These are phyloP conservation scores for Bacidia rubella DNA, from an alignment of 495 filamentous ascomycete species.

Conservation along the genomic window DNA sequence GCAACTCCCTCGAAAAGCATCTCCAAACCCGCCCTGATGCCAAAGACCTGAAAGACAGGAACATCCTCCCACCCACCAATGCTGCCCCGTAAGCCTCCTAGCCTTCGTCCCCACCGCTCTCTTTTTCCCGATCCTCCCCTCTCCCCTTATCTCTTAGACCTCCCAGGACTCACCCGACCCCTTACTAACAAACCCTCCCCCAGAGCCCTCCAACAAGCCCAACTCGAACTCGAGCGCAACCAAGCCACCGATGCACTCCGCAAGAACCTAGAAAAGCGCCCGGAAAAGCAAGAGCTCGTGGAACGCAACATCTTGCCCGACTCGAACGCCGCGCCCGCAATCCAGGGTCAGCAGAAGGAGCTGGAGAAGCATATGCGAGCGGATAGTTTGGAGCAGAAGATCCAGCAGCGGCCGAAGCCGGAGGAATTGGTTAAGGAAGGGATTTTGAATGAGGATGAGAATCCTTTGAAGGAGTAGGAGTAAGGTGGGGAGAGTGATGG, in stretches of 20 bases:
- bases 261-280: conserved; percentile 51
- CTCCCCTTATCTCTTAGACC: too few species aligned
- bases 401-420: conserved; percentile 58
- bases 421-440: conserved; percentile 66
- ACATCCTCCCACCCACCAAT: conserved; percentile 60
- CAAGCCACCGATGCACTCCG: conserved; percentile 48
- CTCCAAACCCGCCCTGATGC: conserved; percentile 65
- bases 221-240: conserved; percentile 52
- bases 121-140: background rate
- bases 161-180: too few species aligned
- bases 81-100: conserved; percentile 45
- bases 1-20: conserved; percentile 81
- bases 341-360: conserved; percentile 66
- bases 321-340: conserved; percentile 55
- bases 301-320: conserved; percentile 85
- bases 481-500: background rate
- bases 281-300: conserved; percentile 51
- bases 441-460: conserved; percentile 48
- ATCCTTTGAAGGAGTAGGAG: conserved; percentile 5
- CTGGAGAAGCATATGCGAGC: conserved; percentile 75
- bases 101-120: background rate
- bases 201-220: conserved; percentile 48
- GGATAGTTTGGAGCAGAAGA: conserved; percentile 70
- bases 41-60: conserved; percentile 63
- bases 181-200: background rate